Conservation (phyloP, 1,284 basidiomycete genomes). For the Boletus calvinii region DNA sequence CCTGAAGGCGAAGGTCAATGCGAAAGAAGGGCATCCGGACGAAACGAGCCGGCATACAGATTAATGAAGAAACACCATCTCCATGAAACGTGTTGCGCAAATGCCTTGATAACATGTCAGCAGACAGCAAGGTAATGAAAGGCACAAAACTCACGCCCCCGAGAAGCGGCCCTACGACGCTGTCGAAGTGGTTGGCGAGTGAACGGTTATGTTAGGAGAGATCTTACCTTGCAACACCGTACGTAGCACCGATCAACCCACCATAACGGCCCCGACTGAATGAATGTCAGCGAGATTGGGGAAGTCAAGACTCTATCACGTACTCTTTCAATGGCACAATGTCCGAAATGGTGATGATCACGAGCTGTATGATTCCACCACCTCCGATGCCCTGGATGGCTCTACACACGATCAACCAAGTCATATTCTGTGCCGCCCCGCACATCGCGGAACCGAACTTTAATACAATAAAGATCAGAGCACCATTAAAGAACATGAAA, state of each 20-base stretch:
- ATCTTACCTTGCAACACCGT: conserved; percentile 68
- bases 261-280: conserved; percentile 72
- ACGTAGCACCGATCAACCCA: conserved; percentile 74
- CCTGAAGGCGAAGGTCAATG: conserved; percentile 54
- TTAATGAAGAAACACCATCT: conserved; percentile 82
- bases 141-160: conserved; percentile 55
- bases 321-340: conserved; percentile 76
- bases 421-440: conserved; percentile 78
- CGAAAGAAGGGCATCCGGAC: not conserved
- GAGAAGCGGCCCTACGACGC: conserved; percentile 74
- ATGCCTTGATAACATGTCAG: conserved; percentile 40
- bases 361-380: conserved; percentile 67
- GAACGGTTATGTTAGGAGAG: not conserved
- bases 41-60: conserved; percentile 43
- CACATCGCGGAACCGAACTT: conserved; percentile 79
- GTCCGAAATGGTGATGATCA: conserved; percentile 78
- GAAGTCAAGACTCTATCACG: conserved; percentile 23
- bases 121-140: not conserved
- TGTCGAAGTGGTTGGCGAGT: conserved; percentile 23
- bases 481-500: not conserved
- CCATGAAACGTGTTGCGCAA: conserved; percentile 74
- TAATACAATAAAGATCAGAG: not conserved
- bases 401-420: conserved; percentile 69
- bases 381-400: conserved; percentile 85
- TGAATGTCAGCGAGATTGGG: conserved; percentile 1